Percentiles rank a stretch among this genome's conserved stretches.
Evolutionary conservation across 2,329 filamentous ascomycete species (phyloP).

Genomic region (Alternaria sp.): DNA sequence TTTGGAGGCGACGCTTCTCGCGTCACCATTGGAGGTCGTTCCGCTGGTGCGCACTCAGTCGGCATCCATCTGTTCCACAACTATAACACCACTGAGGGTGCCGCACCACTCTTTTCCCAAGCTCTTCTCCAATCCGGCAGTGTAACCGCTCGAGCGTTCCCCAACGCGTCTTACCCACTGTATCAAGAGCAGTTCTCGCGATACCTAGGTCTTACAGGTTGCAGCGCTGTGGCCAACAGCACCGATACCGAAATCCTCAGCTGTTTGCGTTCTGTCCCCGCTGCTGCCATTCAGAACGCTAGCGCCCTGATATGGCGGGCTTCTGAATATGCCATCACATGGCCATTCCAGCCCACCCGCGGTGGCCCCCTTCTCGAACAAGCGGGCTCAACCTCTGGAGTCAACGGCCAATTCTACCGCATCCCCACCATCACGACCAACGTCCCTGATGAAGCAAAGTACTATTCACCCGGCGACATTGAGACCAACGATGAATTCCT

Average conservation of each 20-base stretch:
- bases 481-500: slow-evolving; percentile 46
- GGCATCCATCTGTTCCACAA: slow-evolving; percentile 43
- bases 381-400: slow-evolving; percentile 49
- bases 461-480: slow-evolving; percentile 37
- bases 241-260: slow-evolving; percentile 45
- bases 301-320: slow-evolving; percentile 46
- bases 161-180: slow-evolving; percentile 38
- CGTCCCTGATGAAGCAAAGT: slow-evolving; percentile 47
- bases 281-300: slow-evolving; percentile 49
- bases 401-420: slow-evolving; percentile 35
- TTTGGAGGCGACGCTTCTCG: slow-evolving; percentile 52
- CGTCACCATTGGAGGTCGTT: slow-evolving; percentile 52
- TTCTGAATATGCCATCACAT: slow-evolving; percentile 51
- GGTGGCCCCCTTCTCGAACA: slow-evolving; percentile 57
- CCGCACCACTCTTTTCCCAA: slow-evolving; percentile 37
- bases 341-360: slow-evolving; percentile 58
- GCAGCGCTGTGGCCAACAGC: slow-evolving; percentile 26
- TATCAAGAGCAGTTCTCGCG: slow-evolving; percentile 37
- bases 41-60: slow-evolving; percentile 45
- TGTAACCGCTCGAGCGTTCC: slow-evolving; percentile 39
- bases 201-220: slow-evolving; percentile 30
- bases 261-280: slow-evolving; percentile 52
- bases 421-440: slow-evolving; percentile 40
- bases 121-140: slow-evolving; percentile 41
- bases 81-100: slow-evolving; percentile 33